phyloP scores from a whole-genome alignment of 1,139 yeast genomes.

The Taphrina sp. region DNA sequence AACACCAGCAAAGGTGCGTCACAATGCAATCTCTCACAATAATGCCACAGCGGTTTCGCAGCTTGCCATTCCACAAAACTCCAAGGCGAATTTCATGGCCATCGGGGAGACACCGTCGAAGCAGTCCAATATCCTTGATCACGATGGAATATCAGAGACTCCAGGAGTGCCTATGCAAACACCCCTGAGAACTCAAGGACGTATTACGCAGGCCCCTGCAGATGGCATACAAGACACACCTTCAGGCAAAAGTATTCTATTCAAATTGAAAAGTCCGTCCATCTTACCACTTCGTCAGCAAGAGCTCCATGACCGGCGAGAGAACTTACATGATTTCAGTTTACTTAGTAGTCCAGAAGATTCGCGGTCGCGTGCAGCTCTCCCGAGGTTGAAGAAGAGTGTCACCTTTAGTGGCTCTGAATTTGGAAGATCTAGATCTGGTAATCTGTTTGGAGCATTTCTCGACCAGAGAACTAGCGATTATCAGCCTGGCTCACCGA shows the following conservation, averaged over 20 bases:
- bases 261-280: constrained; percentile 16
- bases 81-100: constrained; percentile 27
- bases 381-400: constrained; percentile 6
- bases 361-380: not conserved
- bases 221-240: constrained; percentile 18
- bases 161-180: not conserved
- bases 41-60: not conserved
- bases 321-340: no score
- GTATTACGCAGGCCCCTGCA: constrained; percentile 7
- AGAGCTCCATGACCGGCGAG: not conserved
- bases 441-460: no score
- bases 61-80: constrained; percentile 3
- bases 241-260: constrained; percentile 5
- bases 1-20: constrained; percentile 22
- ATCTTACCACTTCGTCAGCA: not conserved
- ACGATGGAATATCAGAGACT: not conserved
- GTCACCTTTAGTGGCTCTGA: constrained; percentile 8
- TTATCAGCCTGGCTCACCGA: no score
- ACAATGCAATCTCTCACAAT: not conserved
- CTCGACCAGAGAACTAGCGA: no score
- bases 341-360: not conserved
- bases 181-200: not conserved
- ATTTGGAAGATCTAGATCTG: no score
- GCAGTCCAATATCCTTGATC: not conserved
- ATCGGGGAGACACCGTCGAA: constrained; percentile 24